phyloP scores from a whole-genome alignment of 495 filamentous ascomycete genomes.

The Penicillium flavigenum region DNA sequence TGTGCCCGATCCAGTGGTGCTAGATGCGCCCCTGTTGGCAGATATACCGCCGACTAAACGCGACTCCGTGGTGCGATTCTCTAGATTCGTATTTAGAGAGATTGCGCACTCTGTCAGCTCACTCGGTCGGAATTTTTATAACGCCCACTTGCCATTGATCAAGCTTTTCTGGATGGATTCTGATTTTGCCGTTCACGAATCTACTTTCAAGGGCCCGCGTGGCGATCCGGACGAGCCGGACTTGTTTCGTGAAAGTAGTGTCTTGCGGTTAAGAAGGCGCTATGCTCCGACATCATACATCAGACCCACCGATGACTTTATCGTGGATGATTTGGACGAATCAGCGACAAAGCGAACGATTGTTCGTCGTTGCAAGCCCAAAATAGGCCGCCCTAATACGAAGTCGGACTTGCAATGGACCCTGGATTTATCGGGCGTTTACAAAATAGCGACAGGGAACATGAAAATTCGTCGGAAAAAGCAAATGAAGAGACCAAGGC shows the following conservation, averaged over 20 bases:
- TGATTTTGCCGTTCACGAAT: constrained; percentile 38
- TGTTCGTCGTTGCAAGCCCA: background rate
- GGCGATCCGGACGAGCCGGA: constrained; percentile 11
- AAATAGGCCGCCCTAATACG: constrained; percentile 2
- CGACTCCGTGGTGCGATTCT: constrained; percentile 21
- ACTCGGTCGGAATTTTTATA: constrained; percentile 17
- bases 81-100: constrained; percentile 40
- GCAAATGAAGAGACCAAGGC: background rate
- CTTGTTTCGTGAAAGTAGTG: constrained; percentile 15
- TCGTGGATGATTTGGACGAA: constrained; percentile 44
- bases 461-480: constrained; percentile 13
- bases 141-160: constrained; percentile 27
- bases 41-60: background rate
- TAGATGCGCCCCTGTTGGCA: constrained; percentile 32
- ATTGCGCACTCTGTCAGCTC: constrained; percentile 26
- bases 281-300: constrained; percentile 13
- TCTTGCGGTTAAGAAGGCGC: constrained; percentile 29
- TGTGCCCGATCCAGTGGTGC: constrained; percentile 42
- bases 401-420: constrained; percentile 29
- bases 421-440: constrained; percentile 34
- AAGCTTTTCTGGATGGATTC: constrained; percentile 44
- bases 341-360: constrained; percentile 15
- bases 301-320: constrained; percentile 27
- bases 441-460: constrained; percentile 22
- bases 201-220: constrained; percentile 26